phyloP scores from a whole-genome alignment of 805 yeast genomes.

The Diddensiella santjacobensis region DNA sequence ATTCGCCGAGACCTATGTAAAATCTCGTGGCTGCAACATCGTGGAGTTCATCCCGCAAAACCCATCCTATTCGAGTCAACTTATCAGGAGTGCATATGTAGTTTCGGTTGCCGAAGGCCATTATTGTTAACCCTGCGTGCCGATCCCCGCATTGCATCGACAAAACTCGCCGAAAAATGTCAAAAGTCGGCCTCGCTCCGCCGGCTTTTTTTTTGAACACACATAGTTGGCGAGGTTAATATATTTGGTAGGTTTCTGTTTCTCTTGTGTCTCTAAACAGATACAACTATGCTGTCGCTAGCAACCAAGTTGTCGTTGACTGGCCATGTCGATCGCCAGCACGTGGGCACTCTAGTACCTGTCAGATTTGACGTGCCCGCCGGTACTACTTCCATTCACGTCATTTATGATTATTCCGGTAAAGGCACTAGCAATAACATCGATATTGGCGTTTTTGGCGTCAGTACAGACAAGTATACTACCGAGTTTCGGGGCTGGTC shows the following conservation, averaged over 20 bases:
- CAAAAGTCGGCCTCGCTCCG: not conserved
- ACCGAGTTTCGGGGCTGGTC: conserved; percentile 14
- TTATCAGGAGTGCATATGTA: not conserved
- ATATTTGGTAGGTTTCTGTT: no score
- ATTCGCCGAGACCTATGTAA: not conserved
- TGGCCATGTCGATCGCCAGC: conserved; percentile 2
- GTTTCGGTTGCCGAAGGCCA: not conserved
- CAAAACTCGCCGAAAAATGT: not conserved
- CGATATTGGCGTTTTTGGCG: conserved; percentile 10
- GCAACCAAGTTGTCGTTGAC: not conserved
- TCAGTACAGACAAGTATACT: conserved; percentile 4
- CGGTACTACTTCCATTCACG: conserved; percentile 8
- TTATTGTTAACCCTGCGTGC: not conserved
- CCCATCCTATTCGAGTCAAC: no score
- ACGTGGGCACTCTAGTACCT: conserved; percentile 2
- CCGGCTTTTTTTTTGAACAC: not conserved
- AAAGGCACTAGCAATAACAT: conserved; percentile 6
- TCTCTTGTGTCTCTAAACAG: not conserved
- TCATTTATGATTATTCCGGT: conserved; percentile 2
- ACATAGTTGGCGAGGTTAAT: not conserved
- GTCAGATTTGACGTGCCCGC: conserved; percentile 8
- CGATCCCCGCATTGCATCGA: not conserved
- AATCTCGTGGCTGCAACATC: no score
- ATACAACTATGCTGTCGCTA: not conserved
- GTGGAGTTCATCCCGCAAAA: no score